phyloP scores from a whole-genome alignment of 169 alveolate genomes.

The Perkinsus olseni region DNA sequence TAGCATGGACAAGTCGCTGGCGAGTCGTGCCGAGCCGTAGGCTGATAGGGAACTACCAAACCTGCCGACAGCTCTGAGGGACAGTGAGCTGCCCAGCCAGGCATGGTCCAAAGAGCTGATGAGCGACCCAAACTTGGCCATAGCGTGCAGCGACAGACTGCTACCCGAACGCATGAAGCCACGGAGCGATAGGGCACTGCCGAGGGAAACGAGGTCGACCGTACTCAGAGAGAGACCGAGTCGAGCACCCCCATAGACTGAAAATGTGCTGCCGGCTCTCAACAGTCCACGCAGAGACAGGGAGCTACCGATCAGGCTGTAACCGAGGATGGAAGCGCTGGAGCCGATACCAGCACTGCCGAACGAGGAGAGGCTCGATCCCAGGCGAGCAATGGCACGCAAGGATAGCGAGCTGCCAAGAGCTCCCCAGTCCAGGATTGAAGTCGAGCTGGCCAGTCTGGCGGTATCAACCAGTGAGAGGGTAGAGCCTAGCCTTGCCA shows the following conservation, averaged over 20 bases:
- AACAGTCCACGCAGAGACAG: background rate
- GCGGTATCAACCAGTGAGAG: background rate
- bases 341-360: background rate
- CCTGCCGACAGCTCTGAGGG: background rate
- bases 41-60: background rate
- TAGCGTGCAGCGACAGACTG: background rate
- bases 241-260: background rate
- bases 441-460: background rate
- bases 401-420: background rate
- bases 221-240: background rate
- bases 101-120: background rate
- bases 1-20: background rate
- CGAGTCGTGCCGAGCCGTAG: background rate
- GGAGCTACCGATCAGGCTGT: background rate
- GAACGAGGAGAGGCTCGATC: background rate
- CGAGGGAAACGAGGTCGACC: background rate
- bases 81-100: background rate
- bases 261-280: background rate
- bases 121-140: background rate
- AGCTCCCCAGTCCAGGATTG: background rate
- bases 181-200: background rate
- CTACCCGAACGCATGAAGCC: background rate
- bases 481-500: background rate
- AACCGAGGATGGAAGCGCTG: background rate
- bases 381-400: background rate